A percentile compares a stretch with the other conserved stretches of the same genome.
These are phyloP conservation scores for Pistacia integerrima DNA, from an alignment of 345 rosid species.

Conservation along the genomic window DNA sequence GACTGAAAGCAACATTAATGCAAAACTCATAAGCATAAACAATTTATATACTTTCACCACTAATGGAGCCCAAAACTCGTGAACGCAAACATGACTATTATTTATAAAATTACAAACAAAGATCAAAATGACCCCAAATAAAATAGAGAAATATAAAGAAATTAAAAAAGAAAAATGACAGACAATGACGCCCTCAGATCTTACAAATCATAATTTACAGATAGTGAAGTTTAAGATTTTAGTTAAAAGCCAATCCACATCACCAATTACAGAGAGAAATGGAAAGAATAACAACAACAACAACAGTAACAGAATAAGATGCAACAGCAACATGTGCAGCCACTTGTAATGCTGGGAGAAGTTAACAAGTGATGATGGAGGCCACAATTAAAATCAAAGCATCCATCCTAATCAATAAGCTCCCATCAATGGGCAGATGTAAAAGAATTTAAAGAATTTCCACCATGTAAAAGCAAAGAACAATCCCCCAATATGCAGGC, in stretches of 20 bases:
- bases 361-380: background rate
- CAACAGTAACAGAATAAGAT: background rate
- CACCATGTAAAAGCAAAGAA: background rate
- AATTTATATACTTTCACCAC: background rate
- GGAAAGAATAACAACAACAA: slow-evolving; percentile 1
- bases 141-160: background rate
- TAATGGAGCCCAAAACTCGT: too few species aligned
- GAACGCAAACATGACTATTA: background rate
- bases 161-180: background rate
- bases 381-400: slow-evolving; percentile 10
- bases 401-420: background rate
- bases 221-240: background rate
- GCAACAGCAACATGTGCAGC: background rate
- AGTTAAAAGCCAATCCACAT: slow-evolving; percentile 4
- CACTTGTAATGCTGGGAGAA: background rate
- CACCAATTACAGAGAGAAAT: background rate
- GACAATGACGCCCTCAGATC: background rate
- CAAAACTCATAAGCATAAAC: background rate
- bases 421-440: slow-evolving; percentile 11
- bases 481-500: background rate
- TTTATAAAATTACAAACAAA: background rate
- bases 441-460: background rate
- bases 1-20: background rate
- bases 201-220: background rate
- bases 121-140: background rate